phyloP scores from a whole-genome alignment of 257 asterid species.

The Anisodus tanguticus region DNA sequence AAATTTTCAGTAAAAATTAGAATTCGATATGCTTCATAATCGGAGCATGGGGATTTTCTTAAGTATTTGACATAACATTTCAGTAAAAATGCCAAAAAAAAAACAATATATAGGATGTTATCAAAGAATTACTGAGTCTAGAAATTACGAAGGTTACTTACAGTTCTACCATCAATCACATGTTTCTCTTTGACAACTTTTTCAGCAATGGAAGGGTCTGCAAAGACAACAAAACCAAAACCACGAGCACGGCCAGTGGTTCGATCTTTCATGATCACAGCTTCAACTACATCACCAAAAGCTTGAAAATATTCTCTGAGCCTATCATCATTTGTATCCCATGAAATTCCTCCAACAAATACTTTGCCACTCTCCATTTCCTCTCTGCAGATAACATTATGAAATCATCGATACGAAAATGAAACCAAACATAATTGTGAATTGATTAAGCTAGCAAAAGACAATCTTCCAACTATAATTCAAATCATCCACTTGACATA shows the following conservation, averaged over 20 bases:
- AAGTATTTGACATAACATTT: background rate
- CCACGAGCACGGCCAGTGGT: conserved; percentile 78
- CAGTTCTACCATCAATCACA: conserved; percentile 69
- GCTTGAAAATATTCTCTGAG: conserved; percentile 61
- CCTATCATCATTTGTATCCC: conserved; percentile 75
- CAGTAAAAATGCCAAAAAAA: background rate
- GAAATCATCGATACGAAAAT: conserved; percentile 31
- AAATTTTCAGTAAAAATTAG: too few species aligned
- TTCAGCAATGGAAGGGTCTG: conserved; percentile 65
- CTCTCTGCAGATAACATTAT: conserved; percentile 42
- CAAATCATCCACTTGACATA: conserved; percentile 28
- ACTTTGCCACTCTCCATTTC: conserved; percentile 64
- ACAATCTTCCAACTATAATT: conserved; percentile 18
- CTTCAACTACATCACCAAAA: conserved; percentile 70
- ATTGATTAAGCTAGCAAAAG: conserved; percentile 24
- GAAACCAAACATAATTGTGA: conserved; percentile 2
- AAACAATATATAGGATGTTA: background rate
- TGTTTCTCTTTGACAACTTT: conserved; percentile 64
- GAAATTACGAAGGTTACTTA: conserved; percentile 38
- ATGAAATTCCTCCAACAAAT: conserved; percentile 75
- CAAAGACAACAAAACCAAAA: conserved; percentile 69
- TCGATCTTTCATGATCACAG: conserved; percentile 75
- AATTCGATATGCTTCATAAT: too few species aligned
- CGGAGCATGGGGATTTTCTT: too few species aligned
- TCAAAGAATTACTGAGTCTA: background rate